Evolutionary conservation across 1,139 yeast species (phyloP).

Genomic region (Suhomyces yuchorum): DNA sequence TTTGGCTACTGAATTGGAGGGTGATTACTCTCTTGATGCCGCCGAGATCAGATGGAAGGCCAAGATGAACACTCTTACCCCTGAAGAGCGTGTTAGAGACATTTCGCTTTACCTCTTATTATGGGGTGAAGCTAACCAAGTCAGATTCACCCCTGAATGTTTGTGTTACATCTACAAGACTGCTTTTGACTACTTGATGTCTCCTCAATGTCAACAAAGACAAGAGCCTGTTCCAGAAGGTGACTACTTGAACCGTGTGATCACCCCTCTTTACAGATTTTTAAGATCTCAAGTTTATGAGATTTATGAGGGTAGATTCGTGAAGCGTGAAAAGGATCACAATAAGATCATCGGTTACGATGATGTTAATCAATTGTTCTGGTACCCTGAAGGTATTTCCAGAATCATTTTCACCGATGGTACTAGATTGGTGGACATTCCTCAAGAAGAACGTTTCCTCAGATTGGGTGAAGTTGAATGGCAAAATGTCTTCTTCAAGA

Average conservation of each 20-base stretch:
- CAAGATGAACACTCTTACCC: constrained; percentile 48
- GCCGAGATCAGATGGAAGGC: constrained; percentile 56
- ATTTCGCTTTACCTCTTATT: constrained; percentile 83
- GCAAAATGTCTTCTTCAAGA: constrained; percentile 91
- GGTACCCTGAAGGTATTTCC: constrained; percentile 99
- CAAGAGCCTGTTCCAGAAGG: constrained; percentile 95
- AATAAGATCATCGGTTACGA: constrained; percentile 94
- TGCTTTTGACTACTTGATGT: constrained; percentile 82
- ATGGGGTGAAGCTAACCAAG: constrained; percentile 99
- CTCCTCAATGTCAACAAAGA: constrained; percentile 90
- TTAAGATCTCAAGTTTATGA: constrained; percentile 95
- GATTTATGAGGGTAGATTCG: constrained; percentile 90
- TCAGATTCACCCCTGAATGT: constrained; percentile 91
- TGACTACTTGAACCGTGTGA: constrained; percentile 86
- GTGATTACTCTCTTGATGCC: constrained; percentile 68
- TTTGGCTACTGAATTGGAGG: constrained; percentile 78
- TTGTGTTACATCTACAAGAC: constrained; percentile 92
- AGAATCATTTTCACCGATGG: constrained; percentile 91
- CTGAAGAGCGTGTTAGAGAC: constrained; percentile 84
- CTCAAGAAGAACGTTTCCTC: constrained; percentile 84
- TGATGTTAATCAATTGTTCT: constrained; percentile 96
- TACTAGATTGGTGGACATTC: constrained; percentile 85
- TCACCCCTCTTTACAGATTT: constrained; percentile 89
- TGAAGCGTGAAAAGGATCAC: constrained; percentile 97
- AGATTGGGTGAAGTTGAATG: constrained; percentile 92